Evolutionary conservation across 1,284 basidiomycete species (phyloP).

Genomic region (Puccinia hordei): DNA sequence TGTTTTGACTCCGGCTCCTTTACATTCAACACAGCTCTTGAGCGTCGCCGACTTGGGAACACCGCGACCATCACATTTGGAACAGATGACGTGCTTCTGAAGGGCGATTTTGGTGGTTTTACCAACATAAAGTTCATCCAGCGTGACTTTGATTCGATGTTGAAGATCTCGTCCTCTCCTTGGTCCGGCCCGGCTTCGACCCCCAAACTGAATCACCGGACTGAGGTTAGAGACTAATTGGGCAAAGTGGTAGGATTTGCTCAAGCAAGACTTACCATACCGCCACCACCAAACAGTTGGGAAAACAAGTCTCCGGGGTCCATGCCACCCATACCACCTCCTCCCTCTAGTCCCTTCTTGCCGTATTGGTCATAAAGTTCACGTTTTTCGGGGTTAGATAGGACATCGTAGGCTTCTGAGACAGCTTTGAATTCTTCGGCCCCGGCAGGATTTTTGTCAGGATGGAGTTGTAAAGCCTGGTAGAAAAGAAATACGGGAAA

Average conservation of each 20-base stretch:
- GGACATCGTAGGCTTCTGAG: slow-evolving; percentile 84
- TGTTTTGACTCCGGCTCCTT: slow-evolving; percentile 87
- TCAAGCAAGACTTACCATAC: slow-evolving; percentile 60
- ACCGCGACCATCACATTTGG: slow-evolving; percentile 90
- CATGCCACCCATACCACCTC: slow-evolving; percentile 71
- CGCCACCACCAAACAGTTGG: slow-evolving; percentile 82
- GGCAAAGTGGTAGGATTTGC: not conserved
- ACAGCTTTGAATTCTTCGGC: slow-evolving; percentile 95
- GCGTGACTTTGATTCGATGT: slow-evolving; percentile 90
- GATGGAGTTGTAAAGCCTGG: slow-evolving; percentile 81
- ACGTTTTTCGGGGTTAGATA: slow-evolving; percentile 86
- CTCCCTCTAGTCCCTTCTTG: slow-evolving; percentile 82
- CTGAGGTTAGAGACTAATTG: not conserved
- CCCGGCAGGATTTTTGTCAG: slow-evolving; percentile 71
- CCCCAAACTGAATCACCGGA: slow-evolving; percentile 63
- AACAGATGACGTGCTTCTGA: slow-evolving; percentile 91
- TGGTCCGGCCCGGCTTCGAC: slow-evolving; percentile 72
- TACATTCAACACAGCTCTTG: slow-evolving; percentile 75
- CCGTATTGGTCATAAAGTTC: slow-evolving; percentile 86
- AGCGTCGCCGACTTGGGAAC: slow-evolving; percentile 91
- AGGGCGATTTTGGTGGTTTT: slow-evolving; percentile 97
- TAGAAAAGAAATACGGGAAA: slow-evolving; percentile 60
- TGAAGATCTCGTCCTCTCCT: slow-evolving; percentile 97
- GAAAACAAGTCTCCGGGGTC: slow-evolving; percentile 97
- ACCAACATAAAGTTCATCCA: slow-evolving; percentile 98